Conservation (phyloP, 257 asterid species). For the Ilex aquifolium region DNA sequence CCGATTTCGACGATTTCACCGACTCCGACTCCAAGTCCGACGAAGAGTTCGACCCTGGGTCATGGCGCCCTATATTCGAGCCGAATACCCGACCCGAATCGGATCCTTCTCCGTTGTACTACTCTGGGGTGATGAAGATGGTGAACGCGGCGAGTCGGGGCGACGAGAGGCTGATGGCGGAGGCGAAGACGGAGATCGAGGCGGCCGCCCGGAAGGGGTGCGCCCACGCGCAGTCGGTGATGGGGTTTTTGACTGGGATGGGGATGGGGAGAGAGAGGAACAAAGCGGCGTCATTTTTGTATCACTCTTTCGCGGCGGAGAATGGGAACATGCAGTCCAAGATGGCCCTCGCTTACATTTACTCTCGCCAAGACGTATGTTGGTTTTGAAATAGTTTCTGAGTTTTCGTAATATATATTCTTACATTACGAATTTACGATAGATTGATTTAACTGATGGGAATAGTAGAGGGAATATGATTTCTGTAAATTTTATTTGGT, state of each 20-base stretch:
- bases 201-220: slow-evolving; percentile 45
- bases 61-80: slow-evolving; percentile 90
- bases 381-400: neutral
- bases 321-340: slow-evolving; percentile 95
- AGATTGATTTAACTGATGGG: too few relatives aligned
- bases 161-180: slow-evolving; percentile 67
- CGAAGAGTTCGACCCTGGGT: slow-evolving; percentile 77
- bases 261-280: slow-evolving; percentile 83
- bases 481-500: neutral
- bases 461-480: neutral
- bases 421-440: too few relatives aligned
- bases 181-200: slow-evolving; percentile 68
- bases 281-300: slow-evolving; percentile 66
- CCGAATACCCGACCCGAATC: slow-evolving; percentile 32
- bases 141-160: slow-evolving; percentile 69
- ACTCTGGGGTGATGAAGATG: slow-evolving; percentile 58
- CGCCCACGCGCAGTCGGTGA: slow-evolving; percentile 73
- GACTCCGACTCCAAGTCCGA: slow-evolving; percentile 71
- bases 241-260: slow-evolving; percentile 75
- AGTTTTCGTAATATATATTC: neutral
- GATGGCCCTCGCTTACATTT: slow-evolving; percentile 84
- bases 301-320: slow-evolving; percentile 69
- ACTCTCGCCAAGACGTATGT: slow-evolving; percentile 80
- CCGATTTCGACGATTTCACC: slow-evolving; percentile 80
- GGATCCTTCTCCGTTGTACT: slow-evolving; percentile 29